Evolutionary conservation across 345 rosid genomes (phyloP), one percentile per base, ranked within the genome.

Genomic region (Theobroma cacao): DNA sequence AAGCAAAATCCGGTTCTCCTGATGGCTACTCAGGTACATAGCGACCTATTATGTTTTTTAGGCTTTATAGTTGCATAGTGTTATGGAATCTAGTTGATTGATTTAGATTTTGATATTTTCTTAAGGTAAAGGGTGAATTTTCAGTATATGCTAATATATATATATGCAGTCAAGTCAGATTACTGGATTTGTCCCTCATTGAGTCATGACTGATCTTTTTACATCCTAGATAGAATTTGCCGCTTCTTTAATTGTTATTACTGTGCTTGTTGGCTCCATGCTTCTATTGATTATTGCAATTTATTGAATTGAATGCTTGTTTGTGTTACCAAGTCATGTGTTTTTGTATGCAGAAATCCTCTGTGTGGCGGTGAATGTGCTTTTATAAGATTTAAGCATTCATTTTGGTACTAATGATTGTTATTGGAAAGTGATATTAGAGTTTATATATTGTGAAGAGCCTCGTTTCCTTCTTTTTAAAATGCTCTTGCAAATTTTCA

Each of bases 11-110:
- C 31, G 22, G 47, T 62, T 47, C 18, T 36, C 0, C 53, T 26
- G 30, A 77, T 77, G 80, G 80, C 65, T 24, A 43, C 66, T 55
- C 43, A 77, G 80, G 80, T 77, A 77, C 58, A 45, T 18, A 31
- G 18, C 20, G 38, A 0, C 13, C 18, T 53, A 30, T 20, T 28
- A n/a, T 50, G 4, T 67, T 47, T 63, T 11, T 12, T 4, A 4
- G 41, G 48, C 30, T 74, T 68, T n/a, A 45, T 43, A 26, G 55
- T 68, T 40, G 12, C 45, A 5, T n/a, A 11, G 7, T 20, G 26
- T 22, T 72, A 33, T 52, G 26, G 43, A 48, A 3, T 5, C 59
- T 48, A 31, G 2, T 31, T 48, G 36, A 31, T 70, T 30, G 2
- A 71, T 71, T 68, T 63, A 2, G 6, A 47, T 17, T 7, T 62